Evolutionary conservation across 2,329 filamentous ascomycete genomes (phyloP).

Genomic region (Fusarium temperatum): DNA sequence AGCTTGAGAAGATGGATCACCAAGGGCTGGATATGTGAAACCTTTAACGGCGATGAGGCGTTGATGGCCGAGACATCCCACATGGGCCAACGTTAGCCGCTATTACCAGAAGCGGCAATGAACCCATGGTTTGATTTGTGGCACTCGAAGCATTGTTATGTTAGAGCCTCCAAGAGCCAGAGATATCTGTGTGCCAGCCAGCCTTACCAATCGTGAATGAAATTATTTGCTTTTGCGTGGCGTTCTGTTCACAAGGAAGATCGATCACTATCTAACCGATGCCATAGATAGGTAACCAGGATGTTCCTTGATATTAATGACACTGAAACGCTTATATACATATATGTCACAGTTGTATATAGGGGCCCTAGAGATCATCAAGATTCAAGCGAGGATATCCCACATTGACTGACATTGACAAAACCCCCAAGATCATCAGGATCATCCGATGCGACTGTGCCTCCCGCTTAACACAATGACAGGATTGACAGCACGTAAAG

Average conservation of each 20-base stretch:
- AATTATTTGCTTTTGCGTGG: constrained; percentile 18
- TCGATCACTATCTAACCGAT: not conserved
- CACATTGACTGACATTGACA: not conserved
- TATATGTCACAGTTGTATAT: not conserved
- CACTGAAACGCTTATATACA: not conserved
- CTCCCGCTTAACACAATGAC: not conserved
- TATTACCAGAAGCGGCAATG: constrained; percentile 24
- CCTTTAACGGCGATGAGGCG: constrained; percentile 25
- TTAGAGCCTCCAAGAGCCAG: not conserved
- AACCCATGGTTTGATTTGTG: constrained; percentile 29
- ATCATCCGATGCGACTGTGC: not conserved
- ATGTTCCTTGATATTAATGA: not conserved
- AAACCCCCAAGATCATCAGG: not conserved
- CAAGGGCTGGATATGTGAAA: constrained; percentile 22
- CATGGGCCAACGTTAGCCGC: constrained; percentile 28
- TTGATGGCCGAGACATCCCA: constrained; percentile 28
- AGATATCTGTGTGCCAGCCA: constrained; percentile 15
- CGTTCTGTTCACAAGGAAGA: not conserved
- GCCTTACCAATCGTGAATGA: constrained; percentile 9
- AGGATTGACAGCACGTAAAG: not conserved
- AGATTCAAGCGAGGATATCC: not conserved
- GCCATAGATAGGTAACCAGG: not conserved
- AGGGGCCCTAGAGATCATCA: not conserved
- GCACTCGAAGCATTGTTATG: constrained; percentile 5
- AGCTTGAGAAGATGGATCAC: constrained; percentile 11